Evolutionary conservation across 2,329 filamentous ascomycete species (phyloP), one percentile per base, ranked within the genome.

Genomic region (Akanthomyces muscarius): DNA sequence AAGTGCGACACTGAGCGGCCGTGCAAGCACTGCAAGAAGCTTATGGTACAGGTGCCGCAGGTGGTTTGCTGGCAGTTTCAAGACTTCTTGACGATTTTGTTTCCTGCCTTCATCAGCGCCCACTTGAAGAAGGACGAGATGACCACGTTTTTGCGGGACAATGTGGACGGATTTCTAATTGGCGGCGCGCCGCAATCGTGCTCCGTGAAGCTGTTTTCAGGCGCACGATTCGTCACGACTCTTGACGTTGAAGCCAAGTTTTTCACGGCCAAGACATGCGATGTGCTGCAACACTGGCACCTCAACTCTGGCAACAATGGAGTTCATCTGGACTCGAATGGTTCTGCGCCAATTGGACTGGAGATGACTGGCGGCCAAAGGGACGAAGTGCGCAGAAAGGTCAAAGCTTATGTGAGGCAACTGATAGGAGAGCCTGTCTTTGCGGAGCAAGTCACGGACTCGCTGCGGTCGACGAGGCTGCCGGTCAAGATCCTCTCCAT

Each of bases 11-110:
- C 79, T 66, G 77, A 82, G 67, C 75, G 83, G 52, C 82, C 83
- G 0, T 86, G 83, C 72, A 79, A 79, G 70, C 84, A 81, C 73
- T 86, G 83, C 75, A 78, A 76, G 67, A 83, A 83, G 71, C 76
- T 85, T 60, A 76, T 78, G 60, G 70, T 75, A 2, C 73, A 78
- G 56, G 75, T 84, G 16, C 83, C 83, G 1, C 80, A 83, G 67
- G 78, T 82, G 23, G 76, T 86, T 28, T 86, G 83, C 73, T 86
- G 83, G 83, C 82, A 83, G 69, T 86, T 86, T 64, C 76, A 78
- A 47, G 83, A 86, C 69, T 86, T 86, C 64, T 65, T 81, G 8
- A 74, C 76, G 0, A 75, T 81, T 2, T 68, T 86, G 30, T 85
- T 86, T 62, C 83, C 83, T 5, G 73, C 74, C 10, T 80, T 84